Percentiles rank a stretch among this genome's conserved stretches.
These are phyloP conservation scores for Chiua sp. DNA, from an alignment of 1,284 basidiomycete species.

Conservation along the genomic window DNA sequence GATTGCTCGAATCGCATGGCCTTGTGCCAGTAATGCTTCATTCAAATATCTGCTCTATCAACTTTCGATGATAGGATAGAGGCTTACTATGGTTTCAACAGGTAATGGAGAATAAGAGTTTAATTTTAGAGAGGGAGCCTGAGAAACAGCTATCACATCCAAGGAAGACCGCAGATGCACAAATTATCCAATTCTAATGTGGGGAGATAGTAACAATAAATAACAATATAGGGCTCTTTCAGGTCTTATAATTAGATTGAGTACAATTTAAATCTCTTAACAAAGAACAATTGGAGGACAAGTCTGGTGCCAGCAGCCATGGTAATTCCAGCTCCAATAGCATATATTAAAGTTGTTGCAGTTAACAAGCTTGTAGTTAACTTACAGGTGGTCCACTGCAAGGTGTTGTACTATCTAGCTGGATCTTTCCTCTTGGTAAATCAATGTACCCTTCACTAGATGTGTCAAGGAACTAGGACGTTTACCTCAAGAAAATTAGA, in stretches of 20 bases:
- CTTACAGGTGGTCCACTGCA: conserved; percentile 49
- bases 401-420: conserved; percentile 53
- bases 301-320: no score
- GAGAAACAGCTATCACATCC: no score
- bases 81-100: conserved; percentile 40
- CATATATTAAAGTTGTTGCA: no score
- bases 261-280: no score
- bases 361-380: no score
- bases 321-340: no score
- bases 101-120: conserved; percentile 66
- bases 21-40: conserved; percentile 48
- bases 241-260: no score
- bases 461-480: conserved; percentile 58
- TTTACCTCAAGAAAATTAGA: conserved; percentile 67
- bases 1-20: conserved; percentile 58
- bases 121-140: conserved; percentile 18
- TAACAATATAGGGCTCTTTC: no score
- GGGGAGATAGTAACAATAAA: no score
- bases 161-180: no score
- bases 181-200: no score
- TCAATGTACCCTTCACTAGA: conserved; percentile 53
- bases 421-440: conserved; percentile 33
- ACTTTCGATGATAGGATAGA: conserved; percentile 55
- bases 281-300: no score
- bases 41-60: conserved; percentile 67